Evolutionary conservation across 164 flowering plant species (phyloP).

Genomic region (Tetracentron sinense): DNA sequence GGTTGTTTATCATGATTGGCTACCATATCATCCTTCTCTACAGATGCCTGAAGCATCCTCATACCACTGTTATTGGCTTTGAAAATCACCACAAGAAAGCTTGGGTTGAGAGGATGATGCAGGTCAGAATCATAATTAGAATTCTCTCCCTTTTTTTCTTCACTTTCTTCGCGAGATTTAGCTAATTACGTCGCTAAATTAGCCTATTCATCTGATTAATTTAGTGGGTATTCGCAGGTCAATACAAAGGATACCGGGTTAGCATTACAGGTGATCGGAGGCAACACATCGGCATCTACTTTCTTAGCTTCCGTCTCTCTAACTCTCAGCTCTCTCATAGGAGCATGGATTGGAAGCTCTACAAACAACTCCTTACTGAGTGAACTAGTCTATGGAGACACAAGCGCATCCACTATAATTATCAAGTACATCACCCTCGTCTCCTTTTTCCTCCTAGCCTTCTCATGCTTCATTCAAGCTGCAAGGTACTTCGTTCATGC

Average conservation of each 20-base stretch:
- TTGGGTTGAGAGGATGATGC: conserved; percentile 66
- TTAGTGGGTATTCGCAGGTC: conserved; percentile 26
- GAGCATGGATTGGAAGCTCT: conserved; percentile 57
- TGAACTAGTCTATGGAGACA: conserved; percentile 48
- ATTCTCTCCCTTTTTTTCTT: conserved; percentile 2
- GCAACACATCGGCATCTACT: conserved; percentile 50
- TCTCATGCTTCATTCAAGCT: conserved; percentile 51
- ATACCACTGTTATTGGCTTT: conserved; percentile 58
- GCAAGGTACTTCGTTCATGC: conserved; percentile 52
- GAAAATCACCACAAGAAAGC: conserved; percentile 63
- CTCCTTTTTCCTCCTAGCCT: conserved; percentile 51
- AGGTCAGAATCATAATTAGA: no score
- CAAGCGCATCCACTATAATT: conserved; percentile 32
- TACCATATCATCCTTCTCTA: conserved; percentile 61
- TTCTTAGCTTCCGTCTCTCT: conserved; percentile 46
- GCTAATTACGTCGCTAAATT: no score
- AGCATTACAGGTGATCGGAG: conserved; percentile 41
- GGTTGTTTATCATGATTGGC: conserved; percentile 50
- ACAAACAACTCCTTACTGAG: conserved; percentile 30
- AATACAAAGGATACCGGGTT: conserved; percentile 29
- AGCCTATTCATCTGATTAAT: no score
- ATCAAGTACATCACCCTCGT: conserved; percentile 54
- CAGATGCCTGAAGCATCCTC: conserved; percentile 37
- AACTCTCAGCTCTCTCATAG: conserved; percentile 57
- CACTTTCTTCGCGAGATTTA: not conserved